phyloP scores from a whole-genome alignment of 371 early-diverging fungal genomes.

The Mucor irregularis region DNA sequence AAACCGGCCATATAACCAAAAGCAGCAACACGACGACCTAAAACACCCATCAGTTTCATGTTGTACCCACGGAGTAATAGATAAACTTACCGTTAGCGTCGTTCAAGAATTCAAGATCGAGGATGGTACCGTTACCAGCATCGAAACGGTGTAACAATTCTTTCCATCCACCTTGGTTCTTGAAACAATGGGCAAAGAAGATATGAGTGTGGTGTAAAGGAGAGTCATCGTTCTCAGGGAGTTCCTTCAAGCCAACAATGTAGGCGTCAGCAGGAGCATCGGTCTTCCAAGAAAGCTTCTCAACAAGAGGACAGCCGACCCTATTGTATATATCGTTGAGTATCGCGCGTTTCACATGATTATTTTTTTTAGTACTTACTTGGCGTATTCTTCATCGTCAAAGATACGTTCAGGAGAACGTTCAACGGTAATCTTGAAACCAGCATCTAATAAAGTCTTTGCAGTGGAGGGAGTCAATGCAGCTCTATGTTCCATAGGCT shows the following conservation, averaged over 20 bases:
- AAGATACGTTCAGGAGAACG: constrained; percentile 81
- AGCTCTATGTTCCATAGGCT: constrained; percentile 94
- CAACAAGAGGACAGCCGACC: constrained; percentile 81
- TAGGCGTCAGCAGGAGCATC: constrained; percentile 87
- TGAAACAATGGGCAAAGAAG: constrained; percentile 98
- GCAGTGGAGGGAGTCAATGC: constrained; percentile 88
- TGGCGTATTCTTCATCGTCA: constrained; percentile 84
- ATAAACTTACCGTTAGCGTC: constrained; percentile 64
- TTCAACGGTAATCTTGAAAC: constrained; percentile 92
- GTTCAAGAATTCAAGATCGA: constrained; percentile 93
- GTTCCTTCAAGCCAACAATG: constrained; percentile 95
- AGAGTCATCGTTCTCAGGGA: constrained; percentile 90
- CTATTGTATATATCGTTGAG: constrained; percentile 28
- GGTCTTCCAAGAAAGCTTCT: constrained; percentile 79
- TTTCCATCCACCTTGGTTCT: constrained; percentile 93
- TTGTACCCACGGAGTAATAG: not conserved
- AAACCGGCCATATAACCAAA: constrained; percentile 98
- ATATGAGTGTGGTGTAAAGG: constrained; percentile 95
- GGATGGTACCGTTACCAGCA: constrained; percentile 83
- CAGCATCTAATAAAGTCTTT: constrained; percentile 73
- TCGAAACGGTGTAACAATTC: constrained; percentile 85
- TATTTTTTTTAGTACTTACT: too few relatives aligned
- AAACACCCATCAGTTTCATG: not conserved
- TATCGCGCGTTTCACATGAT: too few relatives aligned
- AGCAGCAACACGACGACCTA: constrained; percentile 92